Conservation (phyloP, 2,329 filamentous ascomycete genomes). For the Hypocreales sp. region DNA sequence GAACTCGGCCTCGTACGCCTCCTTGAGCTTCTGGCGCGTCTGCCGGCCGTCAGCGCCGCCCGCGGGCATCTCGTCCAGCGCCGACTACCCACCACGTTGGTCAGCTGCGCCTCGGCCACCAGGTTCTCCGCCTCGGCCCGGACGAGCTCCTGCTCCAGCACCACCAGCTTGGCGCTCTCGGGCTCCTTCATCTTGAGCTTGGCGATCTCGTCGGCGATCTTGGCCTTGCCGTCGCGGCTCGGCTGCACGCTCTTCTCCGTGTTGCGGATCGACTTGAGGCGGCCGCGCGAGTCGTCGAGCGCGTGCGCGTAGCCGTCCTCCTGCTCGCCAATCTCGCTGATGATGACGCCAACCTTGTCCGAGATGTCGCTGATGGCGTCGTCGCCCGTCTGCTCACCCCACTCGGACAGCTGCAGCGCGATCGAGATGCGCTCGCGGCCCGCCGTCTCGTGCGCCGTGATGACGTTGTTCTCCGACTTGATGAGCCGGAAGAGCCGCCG, state of each 20-base stretch:
- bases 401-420: constrained; percentile 83
- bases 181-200: constrained; percentile 88
- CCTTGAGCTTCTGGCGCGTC: constrained; percentile 93
- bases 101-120: constrained; percentile 91
- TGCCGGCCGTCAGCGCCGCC: constrained; percentile 17
- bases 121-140: constrained; percentile 90
- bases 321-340: constrained; percentile 87
- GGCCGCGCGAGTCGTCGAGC: constrained; percentile 66
- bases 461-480: constrained; percentile 85
- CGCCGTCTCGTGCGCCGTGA: constrained; percentile 70
- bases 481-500: constrained; percentile 83
- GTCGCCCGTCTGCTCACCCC: constrained; percentile 85
- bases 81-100: constrained; percentile 80
- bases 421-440: constrained; percentile 73
- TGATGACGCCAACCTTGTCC: constrained; percentile 86
- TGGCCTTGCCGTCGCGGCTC: constrained; percentile 70
- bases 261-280: constrained; percentile 87
- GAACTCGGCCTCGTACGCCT: constrained; percentile 81
- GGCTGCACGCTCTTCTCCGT: constrained; percentile 93
- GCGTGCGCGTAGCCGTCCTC: constrained; percentile 79
- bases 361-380: constrained; percentile 78
- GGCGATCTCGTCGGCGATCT: constrained; percentile 85
- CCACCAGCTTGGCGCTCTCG: constrained; percentile 62
- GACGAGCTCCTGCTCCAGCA: constrained; percentile 90
- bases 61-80: no score